Evolutionary conservation across 139 green algal species (phyloP).

Genomic region (Haematococcus sp.): DNA sequence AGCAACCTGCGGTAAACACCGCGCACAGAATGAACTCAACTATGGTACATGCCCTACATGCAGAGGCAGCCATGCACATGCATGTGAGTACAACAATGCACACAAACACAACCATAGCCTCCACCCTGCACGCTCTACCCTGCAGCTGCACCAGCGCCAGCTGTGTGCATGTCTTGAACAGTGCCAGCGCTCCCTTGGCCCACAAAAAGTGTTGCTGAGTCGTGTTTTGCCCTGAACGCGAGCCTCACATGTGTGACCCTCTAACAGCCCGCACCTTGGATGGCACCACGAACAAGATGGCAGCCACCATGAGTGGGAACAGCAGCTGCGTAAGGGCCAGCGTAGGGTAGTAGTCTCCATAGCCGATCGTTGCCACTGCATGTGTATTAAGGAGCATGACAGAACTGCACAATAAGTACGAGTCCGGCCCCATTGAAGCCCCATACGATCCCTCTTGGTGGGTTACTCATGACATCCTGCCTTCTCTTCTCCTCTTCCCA

Average conservation of each 20-base stretch:
- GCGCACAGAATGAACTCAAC: too few relatives aligned
- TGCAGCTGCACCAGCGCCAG: neutral
- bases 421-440: constrained; percentile 36
- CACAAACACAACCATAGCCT: too few relatives aligned
- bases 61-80: neutral
- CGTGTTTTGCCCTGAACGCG: too few relatives aligned
- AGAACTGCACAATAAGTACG: neutral
- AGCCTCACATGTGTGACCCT: too few relatives aligned
- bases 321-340: constrained; percentile 15
- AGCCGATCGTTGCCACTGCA: constrained; percentile 41
- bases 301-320: constrained; percentile 15
- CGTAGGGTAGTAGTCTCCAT: constrained; percentile 27
- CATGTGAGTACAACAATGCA: neutral
- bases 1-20: neutral
- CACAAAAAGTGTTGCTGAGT: too few relatives aligned
- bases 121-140: too few relatives aligned
- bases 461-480: neutral
- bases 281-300: constrained; percentile 23
- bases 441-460: constrained; percentile 3
- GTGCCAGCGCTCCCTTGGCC: too few relatives aligned
- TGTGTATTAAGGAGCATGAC: neutral
- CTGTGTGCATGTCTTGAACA: too few relatives aligned
- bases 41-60: neutral
- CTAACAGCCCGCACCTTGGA: neutral
- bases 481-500: too few relatives aligned